Percentiles rank a stretch among this genome's conserved stretches.
Conservation (phyloP, 306 rosid species). For the Rubus parviflorus region DNA sequence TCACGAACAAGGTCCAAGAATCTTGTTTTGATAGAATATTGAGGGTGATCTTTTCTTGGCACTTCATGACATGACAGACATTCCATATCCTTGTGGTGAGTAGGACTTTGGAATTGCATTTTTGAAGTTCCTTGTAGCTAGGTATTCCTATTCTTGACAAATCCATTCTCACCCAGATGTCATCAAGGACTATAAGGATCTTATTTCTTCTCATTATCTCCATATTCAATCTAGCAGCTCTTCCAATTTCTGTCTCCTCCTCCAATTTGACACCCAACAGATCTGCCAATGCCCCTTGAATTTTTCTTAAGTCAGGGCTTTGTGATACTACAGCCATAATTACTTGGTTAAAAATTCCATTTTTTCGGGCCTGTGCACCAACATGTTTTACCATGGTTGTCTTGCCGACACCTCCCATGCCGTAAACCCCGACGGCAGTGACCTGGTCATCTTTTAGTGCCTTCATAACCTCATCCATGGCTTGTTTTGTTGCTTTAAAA, state of each 20-base stretch:
- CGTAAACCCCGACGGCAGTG: background rate
- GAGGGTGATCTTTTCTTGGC: constrained; percentile 1
- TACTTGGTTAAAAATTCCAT: background rate
- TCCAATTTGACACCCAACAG: background rate
- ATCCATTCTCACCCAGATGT: constrained; percentile 12
- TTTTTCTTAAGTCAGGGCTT: background rate
- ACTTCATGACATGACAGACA: constrained; percentile 12
- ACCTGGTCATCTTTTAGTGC: background rate
- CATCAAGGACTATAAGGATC: constrained; percentile 24
- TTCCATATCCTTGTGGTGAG: constrained; percentile 6
- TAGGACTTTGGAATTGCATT: constrained; percentile 15
- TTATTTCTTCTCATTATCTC: background rate
- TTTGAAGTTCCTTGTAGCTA: background rate
- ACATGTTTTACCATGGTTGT: background rate
- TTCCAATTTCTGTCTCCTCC: background rate
- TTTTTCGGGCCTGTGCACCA: background rate
- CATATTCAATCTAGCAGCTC: background rate
- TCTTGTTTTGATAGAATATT: background rate
- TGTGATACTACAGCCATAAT: constrained; percentile 1
- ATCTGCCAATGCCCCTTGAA: background rate
- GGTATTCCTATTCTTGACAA: constrained; percentile 18
- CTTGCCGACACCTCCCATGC: background rate
- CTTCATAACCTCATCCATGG: background rate
- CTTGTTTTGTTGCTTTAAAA: background rate
- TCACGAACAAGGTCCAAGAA: constrained; percentile 24